Conservation (phyloP, 2,329 filamentous ascomycete species). For the Pyricularia sp. region DNA sequence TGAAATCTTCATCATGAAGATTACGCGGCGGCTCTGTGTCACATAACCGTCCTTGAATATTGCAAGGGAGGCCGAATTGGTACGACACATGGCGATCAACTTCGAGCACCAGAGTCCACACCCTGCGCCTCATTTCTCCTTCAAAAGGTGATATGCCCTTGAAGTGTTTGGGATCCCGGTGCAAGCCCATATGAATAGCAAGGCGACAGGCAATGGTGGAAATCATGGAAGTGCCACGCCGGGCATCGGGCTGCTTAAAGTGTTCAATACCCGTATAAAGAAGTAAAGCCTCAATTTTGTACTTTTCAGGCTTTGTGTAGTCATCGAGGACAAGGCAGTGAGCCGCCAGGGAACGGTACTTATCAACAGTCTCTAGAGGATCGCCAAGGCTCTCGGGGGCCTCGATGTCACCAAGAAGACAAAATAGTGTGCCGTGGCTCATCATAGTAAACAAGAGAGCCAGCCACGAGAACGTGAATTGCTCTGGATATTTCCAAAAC, state of each 20-base stretch:
- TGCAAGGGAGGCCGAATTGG: constrained; percentile 43
- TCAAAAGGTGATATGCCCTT: constrained; percentile 34
- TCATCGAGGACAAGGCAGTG: constrained; percentile 21
- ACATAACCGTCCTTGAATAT: constrained; percentile 34
- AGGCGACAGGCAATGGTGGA: constrained; percentile 17
- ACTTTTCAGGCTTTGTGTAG: constrained; percentile 18
- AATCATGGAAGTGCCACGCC: constrained; percentile 17
- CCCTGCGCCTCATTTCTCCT: constrained; percentile 41
- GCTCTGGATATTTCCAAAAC: constrained; percentile 18
- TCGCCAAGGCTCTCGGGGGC: constrained; percentile 13
- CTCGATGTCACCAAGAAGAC: constrained; percentile 12
- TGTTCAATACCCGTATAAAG: constrained; percentile 20
- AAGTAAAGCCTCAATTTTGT: constrained; percentile 18
- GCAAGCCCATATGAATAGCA: constrained; percentile 29
- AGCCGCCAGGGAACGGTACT: constrained; percentile 15
- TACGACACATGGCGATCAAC: constrained; percentile 39
- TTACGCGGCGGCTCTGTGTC: constrained; percentile 36
- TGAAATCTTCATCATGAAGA: constrained; percentile 40
- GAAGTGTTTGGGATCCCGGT: constrained; percentile 35
- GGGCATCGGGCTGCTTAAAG: constrained; percentile 14
- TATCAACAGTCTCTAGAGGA: constrained; percentile 12
- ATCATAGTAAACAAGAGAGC: constrained; percentile 23
- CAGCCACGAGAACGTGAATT: constrained; percentile 16
- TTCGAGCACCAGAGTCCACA: constrained; percentile 35
- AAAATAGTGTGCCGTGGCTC: constrained; percentile 17